Conservation (phyloP, 768 basidiomycete genomes). For the Botryobasidium botryosum region DNA sequence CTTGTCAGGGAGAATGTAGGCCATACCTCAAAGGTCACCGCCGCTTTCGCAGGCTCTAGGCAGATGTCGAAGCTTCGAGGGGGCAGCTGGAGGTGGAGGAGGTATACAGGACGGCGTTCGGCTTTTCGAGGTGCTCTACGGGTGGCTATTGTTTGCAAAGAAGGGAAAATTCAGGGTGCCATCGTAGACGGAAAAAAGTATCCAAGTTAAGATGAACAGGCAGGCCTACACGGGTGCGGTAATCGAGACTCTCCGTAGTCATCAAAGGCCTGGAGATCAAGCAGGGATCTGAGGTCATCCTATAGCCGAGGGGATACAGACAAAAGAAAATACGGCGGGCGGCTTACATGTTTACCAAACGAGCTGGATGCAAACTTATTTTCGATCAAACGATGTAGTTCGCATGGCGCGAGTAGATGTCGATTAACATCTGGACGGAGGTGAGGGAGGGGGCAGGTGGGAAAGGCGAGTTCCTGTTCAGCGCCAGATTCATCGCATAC, state of each 20-base stretch:
- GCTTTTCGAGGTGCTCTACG: conserved; percentile 63
- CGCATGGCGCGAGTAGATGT: conserved; percentile 46
- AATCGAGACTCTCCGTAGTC: too few relatives aligned
- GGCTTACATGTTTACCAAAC: conserved; percentile 54
- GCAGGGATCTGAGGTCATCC: too few relatives aligned
- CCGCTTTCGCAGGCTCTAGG: conserved; percentile 59
- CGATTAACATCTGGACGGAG: conserved; percentile 77
- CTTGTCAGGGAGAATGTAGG: neutral
- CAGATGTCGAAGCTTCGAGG: conserved; percentile 54
- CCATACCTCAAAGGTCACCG: conserved; percentile 50
- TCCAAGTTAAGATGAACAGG: too few relatives aligned
- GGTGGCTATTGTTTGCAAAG: conserved; percentile 22
- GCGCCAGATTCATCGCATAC: neutral
- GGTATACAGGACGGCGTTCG: conserved; percentile 69
- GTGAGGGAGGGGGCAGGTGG: neutral
- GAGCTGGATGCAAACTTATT: conserved; percentile 44
- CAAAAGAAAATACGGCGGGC: too few relatives aligned
- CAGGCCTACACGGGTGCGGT: too few relatives aligned
- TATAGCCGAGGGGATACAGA: too few relatives aligned
- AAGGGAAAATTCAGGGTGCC: neutral
- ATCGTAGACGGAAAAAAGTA: too few relatives aligned
- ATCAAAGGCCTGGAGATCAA: too few relatives aligned
- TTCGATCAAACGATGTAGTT: conserved; percentile 56
- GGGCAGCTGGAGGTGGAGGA: conserved; percentile 58
- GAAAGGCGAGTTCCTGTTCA: neutral